These are phyloP conservation scores for Xerocomellus amylosporus DNA, from an alignment of 768 basidiomycete species.

Conservation along the genomic window DNA sequence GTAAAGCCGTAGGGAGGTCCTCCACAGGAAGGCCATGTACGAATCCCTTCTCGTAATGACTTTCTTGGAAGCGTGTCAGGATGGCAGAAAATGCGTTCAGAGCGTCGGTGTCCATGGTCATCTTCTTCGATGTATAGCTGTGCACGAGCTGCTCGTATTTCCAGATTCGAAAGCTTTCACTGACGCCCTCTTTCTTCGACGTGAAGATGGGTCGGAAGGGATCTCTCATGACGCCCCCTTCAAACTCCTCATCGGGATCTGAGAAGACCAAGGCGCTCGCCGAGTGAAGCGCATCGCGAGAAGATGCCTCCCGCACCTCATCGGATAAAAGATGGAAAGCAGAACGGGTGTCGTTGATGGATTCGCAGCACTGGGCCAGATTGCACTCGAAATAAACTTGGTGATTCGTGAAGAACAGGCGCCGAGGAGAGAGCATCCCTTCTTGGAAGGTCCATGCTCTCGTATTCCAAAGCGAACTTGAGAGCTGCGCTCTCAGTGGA, in stretches of 20 bases:
- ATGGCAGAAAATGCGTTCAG: background rate
- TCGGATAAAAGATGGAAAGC: constrained; percentile 1
- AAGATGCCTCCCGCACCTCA: background rate
- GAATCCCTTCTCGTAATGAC: background rate
- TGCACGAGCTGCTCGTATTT: background rate
- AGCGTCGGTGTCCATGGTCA: background rate
- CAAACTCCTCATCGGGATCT: background rate
- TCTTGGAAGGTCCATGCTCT: background rate
- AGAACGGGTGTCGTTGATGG: background rate
- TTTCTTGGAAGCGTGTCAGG: background rate
- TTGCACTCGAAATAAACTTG: background rate
- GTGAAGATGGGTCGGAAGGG: background rate
- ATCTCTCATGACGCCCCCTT: background rate
- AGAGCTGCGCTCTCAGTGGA: background rate
- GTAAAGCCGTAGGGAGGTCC: background rate
- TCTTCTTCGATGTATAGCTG: background rate
- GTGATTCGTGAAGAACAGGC: background rate
- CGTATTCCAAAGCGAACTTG: background rate
- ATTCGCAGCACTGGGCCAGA: background rate
- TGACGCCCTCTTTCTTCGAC: background rate
- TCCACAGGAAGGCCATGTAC: background rate
- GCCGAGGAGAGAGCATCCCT: background rate
- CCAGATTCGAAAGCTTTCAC: background rate
- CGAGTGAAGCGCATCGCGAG: background rate
- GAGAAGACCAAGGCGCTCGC: background rate